Conservation (phyloP, 1,284 basidiomycete species). For the Hortiboletus rubellus region DNA sequence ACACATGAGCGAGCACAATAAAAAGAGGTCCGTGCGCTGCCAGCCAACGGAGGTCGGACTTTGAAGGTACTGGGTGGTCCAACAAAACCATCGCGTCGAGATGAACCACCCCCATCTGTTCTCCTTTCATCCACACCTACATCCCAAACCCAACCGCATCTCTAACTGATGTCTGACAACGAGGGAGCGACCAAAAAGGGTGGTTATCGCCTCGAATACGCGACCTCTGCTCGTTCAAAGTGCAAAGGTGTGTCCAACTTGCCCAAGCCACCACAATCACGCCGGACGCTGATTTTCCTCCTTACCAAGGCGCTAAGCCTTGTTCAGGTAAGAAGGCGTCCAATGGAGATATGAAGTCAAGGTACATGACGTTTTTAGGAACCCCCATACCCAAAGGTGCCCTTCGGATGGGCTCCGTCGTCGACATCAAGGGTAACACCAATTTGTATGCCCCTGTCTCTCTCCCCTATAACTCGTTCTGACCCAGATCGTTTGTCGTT, state of each 20-base stretch:
- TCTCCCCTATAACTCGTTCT: constrained; percentile 4
- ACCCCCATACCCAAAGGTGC: constrained; percentile 72
- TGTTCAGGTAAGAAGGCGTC: constrained; percentile 53
- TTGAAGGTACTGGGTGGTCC: constrained; percentile 39
- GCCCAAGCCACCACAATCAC: constrained; percentile 22
- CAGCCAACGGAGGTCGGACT: constrained; percentile 35
- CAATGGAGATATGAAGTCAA: constrained; percentile 14
- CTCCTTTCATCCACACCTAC: constrained; percentile 26
- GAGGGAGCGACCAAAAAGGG: constrained; percentile 48
- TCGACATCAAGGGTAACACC: constrained; percentile 73
- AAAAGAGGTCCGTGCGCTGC: constrained; percentile 38
- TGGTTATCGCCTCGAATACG: constrained; percentile 80
- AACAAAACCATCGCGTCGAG: constrained; percentile 43
- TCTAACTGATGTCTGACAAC: constrained; percentile 54
- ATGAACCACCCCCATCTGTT: constrained; percentile 38
- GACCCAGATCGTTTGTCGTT: not conserved
- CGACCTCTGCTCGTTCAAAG: constrained; percentile 63
- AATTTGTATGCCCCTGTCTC: constrained; percentile 56
- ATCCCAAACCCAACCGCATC: constrained; percentile 18
- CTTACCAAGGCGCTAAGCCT: constrained; percentile 68
- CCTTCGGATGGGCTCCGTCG: constrained; percentile 72
- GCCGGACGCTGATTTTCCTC: constrained; percentile 13
- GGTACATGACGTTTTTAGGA: constrained; percentile 42
- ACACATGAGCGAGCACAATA: constrained; percentile 27
- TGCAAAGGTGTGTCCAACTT: constrained; percentile 70